A percentile compares a stretch with the other conserved stretches of the same genome.
These are phyloP conservation scores for Phytopythium ostracodes DNA, from an alignment of 352 stramenopile species.

Conservation along the genomic window DNA sequence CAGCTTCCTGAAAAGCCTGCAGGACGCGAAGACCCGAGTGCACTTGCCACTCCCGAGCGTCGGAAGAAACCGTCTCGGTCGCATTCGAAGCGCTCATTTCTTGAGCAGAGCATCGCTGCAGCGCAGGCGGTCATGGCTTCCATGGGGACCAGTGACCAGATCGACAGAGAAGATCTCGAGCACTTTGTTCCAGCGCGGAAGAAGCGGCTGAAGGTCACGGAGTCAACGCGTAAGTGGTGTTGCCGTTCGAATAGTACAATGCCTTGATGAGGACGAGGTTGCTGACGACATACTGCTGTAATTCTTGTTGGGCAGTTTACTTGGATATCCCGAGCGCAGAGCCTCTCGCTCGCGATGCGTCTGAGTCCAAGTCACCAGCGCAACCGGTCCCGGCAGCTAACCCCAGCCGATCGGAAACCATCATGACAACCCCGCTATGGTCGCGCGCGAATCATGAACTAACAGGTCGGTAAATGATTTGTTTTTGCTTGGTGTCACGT, in stretches of 20 bases:
- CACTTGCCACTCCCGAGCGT: background rate
- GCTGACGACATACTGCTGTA: background rate
- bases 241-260: background rate
- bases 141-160: slow-evolving; percentile 3
- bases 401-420: background rate
- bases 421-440: background rate
- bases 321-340: background rate
- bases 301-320: background rate
- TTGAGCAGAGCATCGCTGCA: slow-evolving; percentile 17
- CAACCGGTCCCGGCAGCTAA: background rate
- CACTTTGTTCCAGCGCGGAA: background rate
- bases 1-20: background rate
- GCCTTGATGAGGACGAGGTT: background rate
- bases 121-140: slow-evolving; percentile 11
- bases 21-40: too few relatives aligned
- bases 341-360: background rate
- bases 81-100: slow-evolving; percentile 6
- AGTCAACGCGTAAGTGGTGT: background rate
- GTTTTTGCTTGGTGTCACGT: background rate
- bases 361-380: background rate
- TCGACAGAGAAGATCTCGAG: background rate
- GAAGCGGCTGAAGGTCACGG: background rate
- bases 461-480: background rate
- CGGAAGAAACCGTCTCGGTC: slow-evolving; percentile 5
- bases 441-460: background rate